Conservation (phyloP, 495 filamentous ascomycete species). For the Xylaria grammica region DNA sequence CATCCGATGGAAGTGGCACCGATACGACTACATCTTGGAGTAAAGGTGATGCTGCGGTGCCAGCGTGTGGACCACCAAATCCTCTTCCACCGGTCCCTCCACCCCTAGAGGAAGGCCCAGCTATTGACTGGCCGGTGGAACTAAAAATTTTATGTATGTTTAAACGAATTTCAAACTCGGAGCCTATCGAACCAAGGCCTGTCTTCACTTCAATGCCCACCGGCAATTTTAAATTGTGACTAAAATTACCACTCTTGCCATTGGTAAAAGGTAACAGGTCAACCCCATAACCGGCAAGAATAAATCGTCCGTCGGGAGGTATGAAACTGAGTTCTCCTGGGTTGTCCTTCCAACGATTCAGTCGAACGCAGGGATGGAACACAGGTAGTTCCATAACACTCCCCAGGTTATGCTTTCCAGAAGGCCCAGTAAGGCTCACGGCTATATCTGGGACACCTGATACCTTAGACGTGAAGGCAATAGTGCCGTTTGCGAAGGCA, state of each 20-base stretch:
- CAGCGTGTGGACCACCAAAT: constrained; percentile 45
- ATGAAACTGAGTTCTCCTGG: constrained; percentile 94
- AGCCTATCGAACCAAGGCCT: constrained; percentile 69
- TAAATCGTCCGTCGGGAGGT: constrained; percentile 94
- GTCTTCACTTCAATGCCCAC: constrained; percentile 82
- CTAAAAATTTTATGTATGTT: constrained; percentile 70
- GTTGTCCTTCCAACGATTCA: constrained; percentile 81
- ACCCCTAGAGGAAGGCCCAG: constrained; percentile 59
- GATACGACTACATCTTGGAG: constrained; percentile 83
- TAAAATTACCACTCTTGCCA: constrained; percentile 46
- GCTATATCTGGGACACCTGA: constrained; percentile 91
- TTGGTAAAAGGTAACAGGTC: constrained; percentile 74
- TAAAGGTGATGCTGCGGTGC: constrained; percentile 60
- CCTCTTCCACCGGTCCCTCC: constrained; percentile 56
- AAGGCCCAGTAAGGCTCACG: constrained; percentile 76
- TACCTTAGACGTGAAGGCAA: constrained; percentile 93
- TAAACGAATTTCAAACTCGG: constrained; percentile 89
- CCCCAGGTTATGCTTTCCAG: constrained; percentile 73
- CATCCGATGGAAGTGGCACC: constrained; percentile 77
- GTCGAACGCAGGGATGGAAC: constrained; percentile 93
- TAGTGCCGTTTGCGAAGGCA: constrained; percentile 87
- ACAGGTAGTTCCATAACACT: constrained; percentile 84
- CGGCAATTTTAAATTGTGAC: constrained; percentile 71
- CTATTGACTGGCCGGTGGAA: constrained; percentile 36
- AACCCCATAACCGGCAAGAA: constrained; percentile 92